Evolutionary conservation across 345 rosid genomes (phyloP), one percentile per base, ranked within the genome.

Genomic region (Acer negundo): DNA sequence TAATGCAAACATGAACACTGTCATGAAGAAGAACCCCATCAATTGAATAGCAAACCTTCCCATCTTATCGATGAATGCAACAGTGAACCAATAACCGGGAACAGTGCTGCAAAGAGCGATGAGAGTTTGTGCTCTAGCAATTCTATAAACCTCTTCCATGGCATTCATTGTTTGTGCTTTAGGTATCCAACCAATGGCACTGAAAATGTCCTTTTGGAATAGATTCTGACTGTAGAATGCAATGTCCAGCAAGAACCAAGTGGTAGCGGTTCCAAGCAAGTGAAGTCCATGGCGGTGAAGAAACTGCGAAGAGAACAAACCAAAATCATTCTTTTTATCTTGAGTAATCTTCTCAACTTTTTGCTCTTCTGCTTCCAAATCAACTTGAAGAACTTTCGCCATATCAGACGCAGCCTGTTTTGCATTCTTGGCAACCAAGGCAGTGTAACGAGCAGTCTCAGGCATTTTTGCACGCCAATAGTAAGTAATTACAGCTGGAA

Each of bases 361-460:
- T 8, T 81, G 91, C 40, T 80, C 78, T 38, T 91, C 92, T 20
- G 84, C 82, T 70, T 90, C 90, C 1, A 90, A 35, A 0, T 89
- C 93, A 19, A 93, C 90, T 23, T 89, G 78, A 31, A 93, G 89
- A 67, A 93, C 97, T 72, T 90, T 91, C 13, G 93, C 61, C 97
- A 93, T 93, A 66, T 93, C 94, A 0, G 85, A 51, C 0, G 97
- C 90, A 0, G 93, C 97, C 82, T 86, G 86, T 35, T 86, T 85
- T 0, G 93, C 87, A 56, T 89, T 87, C 85, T 84, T 91, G 55
- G 91, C 88, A 2, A 91, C 87, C 61, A 93, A 80, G 23, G 93
- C 89, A 1, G 97, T 90, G 89, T 91, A 93, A 22, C 93, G 92
- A 28, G 97, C 94, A 0, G 97, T 93, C 85, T 91, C 97, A 0